phyloP scores from a whole-genome alignment of 306 rosid genomes.

The Canavalia ensiformis region DNA sequence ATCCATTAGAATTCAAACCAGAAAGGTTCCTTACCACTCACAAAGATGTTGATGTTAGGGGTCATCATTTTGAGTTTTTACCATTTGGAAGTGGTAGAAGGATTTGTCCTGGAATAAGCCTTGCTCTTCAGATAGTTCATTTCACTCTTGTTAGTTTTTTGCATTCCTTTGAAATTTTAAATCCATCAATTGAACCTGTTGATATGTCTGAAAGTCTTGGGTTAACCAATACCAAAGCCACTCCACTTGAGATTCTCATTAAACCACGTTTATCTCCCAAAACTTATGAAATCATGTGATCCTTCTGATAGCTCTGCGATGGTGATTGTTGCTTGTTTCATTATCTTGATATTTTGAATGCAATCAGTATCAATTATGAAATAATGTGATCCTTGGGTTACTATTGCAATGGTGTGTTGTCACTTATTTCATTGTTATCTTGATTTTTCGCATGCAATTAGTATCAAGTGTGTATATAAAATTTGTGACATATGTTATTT shows the following conservation, averaged over 20 bases:
- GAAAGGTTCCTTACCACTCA: constrained; percentile 38
- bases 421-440: too few relatives aligned
- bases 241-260: constrained; percentile 35
- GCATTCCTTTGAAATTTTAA: constrained; percentile 33
- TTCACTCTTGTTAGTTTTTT: constrained; percentile 34
- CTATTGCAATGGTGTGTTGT: too few relatives aligned
- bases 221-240: constrained; percentile 20
- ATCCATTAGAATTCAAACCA: constrained; percentile 2
- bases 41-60: constrained; percentile 38
- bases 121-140: constrained; percentile 32
- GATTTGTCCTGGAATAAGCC: constrained; percentile 36
- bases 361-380: too few relatives aligned
- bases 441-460: too few relatives aligned
- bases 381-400: too few relatives aligned
- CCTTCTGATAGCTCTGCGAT: not conserved
- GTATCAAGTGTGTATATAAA: too few relatives aligned
- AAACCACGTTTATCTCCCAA: constrained; percentile 31
- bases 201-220: constrained; percentile 35
- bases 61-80: constrained; percentile 34
- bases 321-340: too few relatives aligned
- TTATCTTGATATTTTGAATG: too few relatives aligned
- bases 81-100: constrained; percentile 48
- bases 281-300: constrained; percentile 26
- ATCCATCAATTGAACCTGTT: not conserved
- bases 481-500: too few relatives aligned